phyloP scores from a whole-genome alignment of 2,329 filamentous ascomycete species.

The Sporothrix protearum region DNA sequence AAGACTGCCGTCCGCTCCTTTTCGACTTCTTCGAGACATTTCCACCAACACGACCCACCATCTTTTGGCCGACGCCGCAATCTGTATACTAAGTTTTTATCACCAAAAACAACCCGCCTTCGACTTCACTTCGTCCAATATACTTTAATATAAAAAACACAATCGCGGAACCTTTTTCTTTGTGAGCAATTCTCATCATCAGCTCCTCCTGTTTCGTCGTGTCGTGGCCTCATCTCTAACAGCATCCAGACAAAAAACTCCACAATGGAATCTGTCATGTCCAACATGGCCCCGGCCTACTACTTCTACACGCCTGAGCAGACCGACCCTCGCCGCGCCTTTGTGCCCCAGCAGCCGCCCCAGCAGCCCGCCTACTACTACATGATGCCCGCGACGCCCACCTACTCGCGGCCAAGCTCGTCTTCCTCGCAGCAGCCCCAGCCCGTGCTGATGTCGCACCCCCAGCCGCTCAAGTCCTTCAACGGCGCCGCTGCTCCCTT shows the following conservation, averaged over 20 bases:
- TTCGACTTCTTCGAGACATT: conserved; percentile 22
- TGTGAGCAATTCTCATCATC: not conserved
- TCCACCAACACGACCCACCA: conserved; percentile 35
- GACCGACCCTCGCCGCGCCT: conserved; percentile 70
- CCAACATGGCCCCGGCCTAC: conserved; percentile 67
- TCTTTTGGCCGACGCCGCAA: conserved; percentile 37
- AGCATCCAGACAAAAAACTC: conserved; percentile 15
- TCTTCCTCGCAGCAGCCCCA: conserved; percentile 61
- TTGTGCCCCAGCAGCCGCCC: conserved; percentile 59
- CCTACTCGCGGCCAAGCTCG: conserved; percentile 63
- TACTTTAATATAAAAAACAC: conserved; percentile 25
- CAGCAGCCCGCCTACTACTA: conserved; percentile 22
- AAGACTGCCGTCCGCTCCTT: conserved; percentile 48
- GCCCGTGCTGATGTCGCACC: conserved; percentile 20
- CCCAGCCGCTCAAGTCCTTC: conserved; percentile 50
- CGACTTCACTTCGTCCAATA: not conserved
- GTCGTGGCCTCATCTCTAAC: not conserved
- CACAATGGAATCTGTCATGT: conserved; percentile 64
- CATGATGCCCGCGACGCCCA: conserved; percentile 55
- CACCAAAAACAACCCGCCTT: not conserved
- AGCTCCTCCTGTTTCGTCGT: not conserved
- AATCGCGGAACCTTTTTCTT: conserved; percentile 10
- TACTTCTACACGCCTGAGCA: conserved; percentile 84
- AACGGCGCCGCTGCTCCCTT: conserved; percentile 39
- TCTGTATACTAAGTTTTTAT: conserved; percentile 32